Evolutionary conservation across 208 protist species (phyloP), one percentile per base, ranked within the genome.

Genomic region (Blechomonas ayalai): DNA sequence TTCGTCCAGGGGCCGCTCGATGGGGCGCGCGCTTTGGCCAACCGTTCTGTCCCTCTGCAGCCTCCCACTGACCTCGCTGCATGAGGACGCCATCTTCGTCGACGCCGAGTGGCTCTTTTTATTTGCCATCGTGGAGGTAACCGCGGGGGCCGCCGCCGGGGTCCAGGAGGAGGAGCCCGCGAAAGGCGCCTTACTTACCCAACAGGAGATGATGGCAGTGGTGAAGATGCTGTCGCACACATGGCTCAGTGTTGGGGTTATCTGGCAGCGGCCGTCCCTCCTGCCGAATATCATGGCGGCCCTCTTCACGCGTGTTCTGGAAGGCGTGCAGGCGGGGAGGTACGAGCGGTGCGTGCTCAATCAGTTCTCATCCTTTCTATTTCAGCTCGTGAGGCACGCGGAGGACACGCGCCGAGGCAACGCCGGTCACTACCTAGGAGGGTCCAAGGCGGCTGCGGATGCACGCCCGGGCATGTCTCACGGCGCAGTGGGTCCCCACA

Each of bases 181-280:
- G n/a, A 10, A 34, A 34, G 12, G 10, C 12, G 12, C 31, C 25
- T 15, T 37, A 12, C 18, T 51, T 19, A 33, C 44, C 19, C 56
- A 75, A 34, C 4, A 5, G 16, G 58, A 65, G 27, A 18, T 67
- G 16, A 38, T 67, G 23, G 27, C 43, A 23, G 16, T 80, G 25
- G 27, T 80, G 22, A 27, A 32, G 4, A 53, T 80, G 5, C 49
- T 73, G 25, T 38, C 59, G 22, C 46, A 51, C 23, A 61, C 59
- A 31, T 56, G 63, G 37, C 37, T 82, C 15, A 19, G 37, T 19
- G 15, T 10, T 22, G 52, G 44, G 13, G 54, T 82, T 19, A 58
- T 87, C 15, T 90, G 82, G 78, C 52, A 52, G 4, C 64, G 68
- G 1, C 51, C 71, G 0, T 58, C 63, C 22, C 49, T 76, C 32